Conservation (phyloP, 2,329 filamentous ascomycete genomes). For the Neopestalotiopsis sp. region DNA sequence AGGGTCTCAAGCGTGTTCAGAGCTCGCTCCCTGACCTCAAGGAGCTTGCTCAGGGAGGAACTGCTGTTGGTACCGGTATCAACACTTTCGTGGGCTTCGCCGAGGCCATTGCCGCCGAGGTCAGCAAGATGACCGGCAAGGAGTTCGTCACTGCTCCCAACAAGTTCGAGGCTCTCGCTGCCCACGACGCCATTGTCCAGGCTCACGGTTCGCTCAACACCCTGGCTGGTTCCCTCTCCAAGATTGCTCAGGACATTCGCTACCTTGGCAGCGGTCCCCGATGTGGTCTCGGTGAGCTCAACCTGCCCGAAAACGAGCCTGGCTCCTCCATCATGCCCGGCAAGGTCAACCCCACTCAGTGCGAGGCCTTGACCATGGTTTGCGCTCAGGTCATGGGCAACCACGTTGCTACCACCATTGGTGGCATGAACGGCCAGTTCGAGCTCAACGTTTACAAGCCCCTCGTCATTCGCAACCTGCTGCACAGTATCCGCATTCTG, state of each 20-base stretch:
- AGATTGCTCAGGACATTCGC: slow-evolving; percentile 97
- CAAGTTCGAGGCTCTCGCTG: slow-evolving; percentile 97
- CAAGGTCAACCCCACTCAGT: slow-evolving; percentile 99
- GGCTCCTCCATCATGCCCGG: slow-evolving; percentile 98
- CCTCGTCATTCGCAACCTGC: slow-evolving; percentile 89
- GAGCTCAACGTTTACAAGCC: slow-evolving; percentile 99
- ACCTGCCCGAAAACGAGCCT: slow-evolving; percentile 96
- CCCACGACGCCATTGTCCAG: slow-evolving; percentile 95
- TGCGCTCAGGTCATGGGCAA: slow-evolving; percentile 98
- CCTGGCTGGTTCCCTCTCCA: slow-evolving; percentile 87
- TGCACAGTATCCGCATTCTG: slow-evolving; percentile 89
- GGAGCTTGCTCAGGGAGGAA: slow-evolving; percentile 91
- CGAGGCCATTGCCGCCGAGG: slow-evolving; percentile 88
- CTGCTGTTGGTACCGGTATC: slow-evolving; percentile 94
- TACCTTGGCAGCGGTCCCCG: slow-evolving; percentile 96
- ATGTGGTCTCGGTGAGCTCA: slow-evolving; percentile 92
- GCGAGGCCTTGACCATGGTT: slow-evolving; percentile 96
- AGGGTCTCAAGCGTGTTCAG: slow-evolving; percentile 86
- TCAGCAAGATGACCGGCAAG: slow-evolving; percentile 89
- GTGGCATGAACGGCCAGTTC: slow-evolving; percentile 97
- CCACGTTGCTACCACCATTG: slow-evolving; percentile 89
- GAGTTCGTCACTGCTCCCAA: slow-evolving; percentile 96
- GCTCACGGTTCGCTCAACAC: slow-evolving; percentile 94
- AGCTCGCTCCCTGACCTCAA: slow-evolving; percentile 81
- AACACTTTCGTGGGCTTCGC: slow-evolving; percentile 98